A percentile compares a stretch with the other conserved stretches of the same genome.
Evolutionary conservation across 371 early-diverging fungal species (phyloP).

Genomic region (Racocetra persica): DNA sequence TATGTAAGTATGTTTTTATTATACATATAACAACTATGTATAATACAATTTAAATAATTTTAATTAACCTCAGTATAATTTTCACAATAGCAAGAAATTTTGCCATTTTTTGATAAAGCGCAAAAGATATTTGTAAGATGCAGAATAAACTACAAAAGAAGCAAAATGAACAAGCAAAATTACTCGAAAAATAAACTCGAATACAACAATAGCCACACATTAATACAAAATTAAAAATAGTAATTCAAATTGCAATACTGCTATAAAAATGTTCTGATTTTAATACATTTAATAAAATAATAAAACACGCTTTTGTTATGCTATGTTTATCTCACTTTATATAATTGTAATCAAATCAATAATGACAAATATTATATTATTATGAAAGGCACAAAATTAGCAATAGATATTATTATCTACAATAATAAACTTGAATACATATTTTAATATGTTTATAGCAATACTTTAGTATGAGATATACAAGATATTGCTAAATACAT

Average conservation of each 20-base stretch:
- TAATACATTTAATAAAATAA: too few relatives aligned
- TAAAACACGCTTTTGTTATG: constrained; percentile 87
- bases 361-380: constrained; percentile 82
- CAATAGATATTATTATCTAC: constrained; percentile 88
- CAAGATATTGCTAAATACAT: constrained; percentile 85
- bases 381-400: constrained; percentile 81
- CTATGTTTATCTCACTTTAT: constrained; percentile 95
- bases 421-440: constrained; percentile 81
- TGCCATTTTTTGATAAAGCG: too few relatives aligned
- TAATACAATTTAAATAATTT: too few relatives aligned
- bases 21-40: too few relatives aligned
- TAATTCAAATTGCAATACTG: too few relatives aligned
- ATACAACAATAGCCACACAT: constrained; percentile 64
- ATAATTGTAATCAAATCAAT: constrained; percentile 74
- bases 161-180: constrained; percentile 72
- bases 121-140: too few relatives aligned
- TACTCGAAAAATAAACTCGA: constrained; percentile 67
- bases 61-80: too few relatives aligned
- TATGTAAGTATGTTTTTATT: too few relatives aligned
- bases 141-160: too few relatives aligned
- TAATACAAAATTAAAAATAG: too few relatives aligned
- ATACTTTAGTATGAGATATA: constrained; percentile 89
- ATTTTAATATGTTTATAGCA: constrained; percentile 89
- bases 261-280: too few relatives aligned
- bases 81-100: too few relatives aligned